Percentiles rank a stretch among this genome's conserved stretches.
These are phyloP conservation scores for Triticum turgidum DNA, from an alignment of 176 grass and related monocot genomes.

Conservation along the genomic window DNA sequence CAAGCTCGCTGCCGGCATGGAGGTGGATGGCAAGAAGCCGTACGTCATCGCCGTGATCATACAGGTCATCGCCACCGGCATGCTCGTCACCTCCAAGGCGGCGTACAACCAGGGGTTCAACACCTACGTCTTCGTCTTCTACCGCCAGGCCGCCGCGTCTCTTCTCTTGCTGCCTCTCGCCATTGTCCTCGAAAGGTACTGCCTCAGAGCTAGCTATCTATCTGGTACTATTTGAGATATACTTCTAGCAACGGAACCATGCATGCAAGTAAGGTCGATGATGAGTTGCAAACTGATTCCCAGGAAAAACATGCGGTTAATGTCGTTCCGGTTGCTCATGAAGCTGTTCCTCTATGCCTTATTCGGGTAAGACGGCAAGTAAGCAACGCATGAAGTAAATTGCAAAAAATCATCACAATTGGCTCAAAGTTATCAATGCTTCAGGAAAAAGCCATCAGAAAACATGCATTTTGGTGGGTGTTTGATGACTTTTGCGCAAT, in stretches of 20 bases:
- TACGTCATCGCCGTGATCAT: constrained; percentile 62
- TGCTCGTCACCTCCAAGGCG: constrained; percentile 68
- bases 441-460: too few species aligned
- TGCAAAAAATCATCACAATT: too few species aligned
- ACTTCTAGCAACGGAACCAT: not conserved
- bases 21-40: constrained; percentile 48
- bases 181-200: constrained; percentile 37
- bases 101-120: constrained; percentile 59
- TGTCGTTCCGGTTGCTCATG: constrained; percentile 43
- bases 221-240: not conserved
- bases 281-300: too few species aligned
- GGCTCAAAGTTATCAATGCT: too few species aligned
- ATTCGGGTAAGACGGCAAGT: not conserved
- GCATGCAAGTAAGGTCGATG: not conserved
- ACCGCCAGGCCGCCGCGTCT: constrained; percentile 64
- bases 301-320: constrained; percentile 47
- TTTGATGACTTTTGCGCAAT: too few species aligned
- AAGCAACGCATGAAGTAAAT: not conserved
- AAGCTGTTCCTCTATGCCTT: constrained; percentile 79
- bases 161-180: constrained; percentile 53
- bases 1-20: not conserved
- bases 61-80: constrained; percentile 59
- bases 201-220: not conserved
- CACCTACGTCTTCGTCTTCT: constrained; percentile 88
- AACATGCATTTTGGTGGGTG: too few species aligned